phyloP scores from a whole-genome alignment of 805 yeast genomes.

The Deakozyma indianensis region DNA sequence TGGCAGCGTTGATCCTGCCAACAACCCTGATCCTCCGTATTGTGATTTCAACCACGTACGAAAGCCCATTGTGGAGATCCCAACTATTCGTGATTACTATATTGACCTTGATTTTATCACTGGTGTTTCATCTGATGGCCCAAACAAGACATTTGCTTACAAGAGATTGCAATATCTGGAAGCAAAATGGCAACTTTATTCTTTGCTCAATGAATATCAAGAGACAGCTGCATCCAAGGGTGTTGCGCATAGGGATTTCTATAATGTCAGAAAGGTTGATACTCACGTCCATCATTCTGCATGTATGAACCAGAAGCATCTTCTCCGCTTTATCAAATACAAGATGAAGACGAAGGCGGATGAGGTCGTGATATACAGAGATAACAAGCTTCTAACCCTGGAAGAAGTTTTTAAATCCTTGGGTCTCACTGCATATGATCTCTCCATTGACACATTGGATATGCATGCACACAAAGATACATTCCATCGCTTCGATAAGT shows the following conservation, averaged over 20 bases:
- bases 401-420: conserved; percentile 85
- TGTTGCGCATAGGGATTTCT: conserved; percentile 94
- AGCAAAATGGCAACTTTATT: conserved; percentile 91
- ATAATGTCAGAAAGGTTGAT: conserved; percentile 91
- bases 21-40: not conserved
- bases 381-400: conserved; percentile 73
- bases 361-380: conserved; percentile 88
- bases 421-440: conserved; percentile 83
- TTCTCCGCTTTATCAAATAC: conserved; percentile 85
- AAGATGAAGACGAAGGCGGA: conserved; percentile 77
- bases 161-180: conserved; percentile 85
- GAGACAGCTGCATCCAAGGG: conserved; percentile 82
- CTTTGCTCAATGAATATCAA: conserved; percentile 77
- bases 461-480: conserved; percentile 99
- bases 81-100: conserved; percentile 77
- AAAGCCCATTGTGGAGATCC: conserved; percentile 41
- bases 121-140: conserved; percentile 82
- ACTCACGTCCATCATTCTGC: conserved; percentile 99
- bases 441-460: conserved; percentile 91
- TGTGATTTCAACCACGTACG: conserved; percentile 13
- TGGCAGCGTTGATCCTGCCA: conserved; percentile 6
- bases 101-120: conserved; percentile 63
- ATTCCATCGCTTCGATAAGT: conserved; percentile 94
- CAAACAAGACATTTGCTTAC: conserved; percentile 91
- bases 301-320: conserved; percentile 96